A percentile compares a stretch with the other conserved stretches of the same genome.
These are phyloP conservation scores for Chlorella sorokiniana DNA, from an alignment of 139 green algal species.

Conservation along the genomic window DNA sequence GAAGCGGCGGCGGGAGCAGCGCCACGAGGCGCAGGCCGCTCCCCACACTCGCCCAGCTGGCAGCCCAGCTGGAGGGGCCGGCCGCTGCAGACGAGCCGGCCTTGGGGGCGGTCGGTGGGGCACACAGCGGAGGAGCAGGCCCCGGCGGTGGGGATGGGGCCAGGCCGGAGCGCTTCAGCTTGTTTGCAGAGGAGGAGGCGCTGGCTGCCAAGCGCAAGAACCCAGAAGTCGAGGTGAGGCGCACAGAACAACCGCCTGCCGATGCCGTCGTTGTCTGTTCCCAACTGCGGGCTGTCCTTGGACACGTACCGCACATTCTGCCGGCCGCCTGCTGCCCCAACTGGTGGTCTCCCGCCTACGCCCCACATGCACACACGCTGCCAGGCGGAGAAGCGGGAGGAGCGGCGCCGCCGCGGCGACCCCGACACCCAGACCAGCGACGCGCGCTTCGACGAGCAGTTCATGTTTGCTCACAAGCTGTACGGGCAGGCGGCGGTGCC, in stretches of 20 bases:
- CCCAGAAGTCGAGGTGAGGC: constrained; percentile 57
- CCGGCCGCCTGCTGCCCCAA: too few species aligned
- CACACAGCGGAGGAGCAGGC: neutral
- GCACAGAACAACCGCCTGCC: too few species aligned
- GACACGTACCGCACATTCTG: too few species aligned
- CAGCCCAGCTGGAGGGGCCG: neutral
- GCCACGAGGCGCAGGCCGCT: neutral
- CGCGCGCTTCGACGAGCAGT: constrained; percentile 81
- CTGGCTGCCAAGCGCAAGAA: constrained; percentile 27
- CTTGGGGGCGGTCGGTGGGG: neutral
- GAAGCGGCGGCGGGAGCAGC: constrained; percentile 19
- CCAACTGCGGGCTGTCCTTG: neutral
- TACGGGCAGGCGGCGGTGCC: constrained; percentile 31
- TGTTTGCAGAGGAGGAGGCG: constrained; percentile 53
- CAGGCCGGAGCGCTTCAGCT: constrained; percentile 64
- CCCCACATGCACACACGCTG: too few species aligned
- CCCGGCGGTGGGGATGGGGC: neutral
- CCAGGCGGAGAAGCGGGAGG: constrained; percentile 58
- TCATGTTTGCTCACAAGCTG: constrained; percentile 65
- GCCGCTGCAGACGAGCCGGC: neutral
- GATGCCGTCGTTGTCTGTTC: too few species aligned
- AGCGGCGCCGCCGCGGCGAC: constrained; percentile 62
- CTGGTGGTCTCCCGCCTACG: too few species aligned
- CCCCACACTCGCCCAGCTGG: constrained; percentile 12
- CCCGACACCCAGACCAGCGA: constrained; percentile 75